These are phyloP conservation scores for Colletotrichum noveboracense DNA, from an alignment of 2,329 filamentous ascomycete species.

Conservation along the genomic window DNA sequence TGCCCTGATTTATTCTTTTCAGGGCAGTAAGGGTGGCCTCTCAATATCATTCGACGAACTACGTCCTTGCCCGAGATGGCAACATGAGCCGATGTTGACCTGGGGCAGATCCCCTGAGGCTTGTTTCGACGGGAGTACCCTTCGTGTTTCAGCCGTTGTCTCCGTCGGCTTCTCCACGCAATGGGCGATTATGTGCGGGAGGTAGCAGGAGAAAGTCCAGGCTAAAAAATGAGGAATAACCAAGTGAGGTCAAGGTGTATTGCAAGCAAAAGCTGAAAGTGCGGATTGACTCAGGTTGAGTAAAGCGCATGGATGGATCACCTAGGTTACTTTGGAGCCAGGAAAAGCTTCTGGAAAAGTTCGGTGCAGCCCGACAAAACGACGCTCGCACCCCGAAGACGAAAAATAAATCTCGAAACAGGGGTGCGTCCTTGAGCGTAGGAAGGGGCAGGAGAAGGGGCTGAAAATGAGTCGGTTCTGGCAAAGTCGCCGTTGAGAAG, in stretches of 20 bases:
- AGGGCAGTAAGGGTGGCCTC: not conserved
- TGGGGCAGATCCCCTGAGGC: not conserved
- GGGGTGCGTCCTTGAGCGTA: constrained; percentile 2
- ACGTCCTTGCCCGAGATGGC: not conserved
- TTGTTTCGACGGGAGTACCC: not conserved
- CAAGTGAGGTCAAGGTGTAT: not conserved
- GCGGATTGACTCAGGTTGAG: not conserved
- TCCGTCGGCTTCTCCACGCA: not conserved
- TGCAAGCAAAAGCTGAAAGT: not conserved
- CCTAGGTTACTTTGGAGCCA: not conserved
- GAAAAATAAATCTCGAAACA: constrained; percentile 12
- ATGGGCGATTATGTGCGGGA: not conserved
- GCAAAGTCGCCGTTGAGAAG: not conserved
- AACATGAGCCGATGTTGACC: not conserved
- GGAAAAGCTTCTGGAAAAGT: not conserved
- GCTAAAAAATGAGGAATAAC: not conserved
- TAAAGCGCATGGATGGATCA: not conserved
- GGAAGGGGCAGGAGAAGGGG: constrained; percentile 15
- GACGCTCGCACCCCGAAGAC: not conserved
- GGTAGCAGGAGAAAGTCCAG: not conserved
- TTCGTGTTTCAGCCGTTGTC: not conserved
- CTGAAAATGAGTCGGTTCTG: not conserved
- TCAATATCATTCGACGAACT: not conserved
- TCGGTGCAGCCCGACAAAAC: not conserved
- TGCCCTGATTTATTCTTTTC: not conserved